Evolutionary conservation across 169 alveolate genomes (phyloP).

Genomic region (Eimeria sp.): DNA sequence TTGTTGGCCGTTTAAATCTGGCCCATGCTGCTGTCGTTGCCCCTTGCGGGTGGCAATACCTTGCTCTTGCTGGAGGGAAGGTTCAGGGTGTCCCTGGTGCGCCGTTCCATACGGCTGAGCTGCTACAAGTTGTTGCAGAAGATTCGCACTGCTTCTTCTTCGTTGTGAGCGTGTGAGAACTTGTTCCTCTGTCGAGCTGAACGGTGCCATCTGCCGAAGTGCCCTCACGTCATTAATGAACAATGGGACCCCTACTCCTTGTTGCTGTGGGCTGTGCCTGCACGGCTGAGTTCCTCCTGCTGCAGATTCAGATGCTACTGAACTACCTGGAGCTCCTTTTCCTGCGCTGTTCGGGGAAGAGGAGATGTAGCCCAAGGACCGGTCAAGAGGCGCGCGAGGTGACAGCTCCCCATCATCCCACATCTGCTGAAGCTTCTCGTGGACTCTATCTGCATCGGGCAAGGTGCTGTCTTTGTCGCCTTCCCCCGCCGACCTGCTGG

Average conservation of each 20-base stretch:
- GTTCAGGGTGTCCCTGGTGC: not conserved
- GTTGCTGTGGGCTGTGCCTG: conserved; percentile 8
- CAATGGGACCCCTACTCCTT: conserved; percentile 10
- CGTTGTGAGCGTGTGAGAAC: conserved; percentile 70
- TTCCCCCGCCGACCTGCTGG: not conserved
- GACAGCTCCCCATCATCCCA: conserved; percentile 78
- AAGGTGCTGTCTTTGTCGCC: not conserved
- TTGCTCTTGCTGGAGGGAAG: conserved; percentile 18
- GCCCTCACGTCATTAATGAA: conserved; percentile 60
- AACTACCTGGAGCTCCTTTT: not conserved
- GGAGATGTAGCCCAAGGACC: conserved; percentile 58
- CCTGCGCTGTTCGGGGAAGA: conserved; percentile 55
- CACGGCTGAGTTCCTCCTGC: conserved; percentile 19
- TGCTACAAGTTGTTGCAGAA: conserved; percentile 62
- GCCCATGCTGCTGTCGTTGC: not conserved
- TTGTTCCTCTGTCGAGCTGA: conserved; percentile 72
- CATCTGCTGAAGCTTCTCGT: conserved; percentile 59
- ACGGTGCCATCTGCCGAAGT: conserved; percentile 71
- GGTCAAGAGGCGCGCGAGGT: conserved; percentile 71
- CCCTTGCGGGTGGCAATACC: not conserved
- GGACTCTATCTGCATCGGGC: conserved; percentile 19
- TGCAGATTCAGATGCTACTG: conserved; percentile 6
- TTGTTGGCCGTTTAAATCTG: not conserved
- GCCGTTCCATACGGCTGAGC: not conserved
- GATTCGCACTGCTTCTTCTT: conserved; percentile 64